phyloP scores from a whole-genome alignment of 805 yeast genomes.

The Saturnispora saitoi region DNA sequence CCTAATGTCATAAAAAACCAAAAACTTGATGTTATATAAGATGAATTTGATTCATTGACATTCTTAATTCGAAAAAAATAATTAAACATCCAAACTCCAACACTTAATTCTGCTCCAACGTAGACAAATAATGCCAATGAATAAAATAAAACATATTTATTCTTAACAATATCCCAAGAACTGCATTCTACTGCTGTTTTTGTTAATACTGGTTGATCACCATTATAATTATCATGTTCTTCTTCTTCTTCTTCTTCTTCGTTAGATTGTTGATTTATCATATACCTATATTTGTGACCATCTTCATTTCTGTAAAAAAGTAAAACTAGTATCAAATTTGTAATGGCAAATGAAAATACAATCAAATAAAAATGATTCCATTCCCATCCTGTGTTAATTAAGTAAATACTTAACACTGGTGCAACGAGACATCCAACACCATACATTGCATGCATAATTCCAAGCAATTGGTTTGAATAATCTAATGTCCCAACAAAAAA shows the following conservation, averaged over 20 bases:
- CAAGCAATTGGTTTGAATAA: constrained; percentile 42
- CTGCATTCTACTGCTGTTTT: constrained; percentile 9
- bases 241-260: constrained; percentile 16
- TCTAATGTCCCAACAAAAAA: constrained; percentile 41
- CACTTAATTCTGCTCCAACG: constrained; percentile 44
- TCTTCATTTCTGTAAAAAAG: constrained; percentile 36
- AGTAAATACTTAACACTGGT: constrained; percentile 36
- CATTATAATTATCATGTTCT: not conserved
- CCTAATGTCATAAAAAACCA: constrained; percentile 47
- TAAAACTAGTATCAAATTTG: constrained; percentile 21
- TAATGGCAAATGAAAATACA: constrained; percentile 24
- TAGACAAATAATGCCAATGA: constrained; percentile 37
- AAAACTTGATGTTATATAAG: constrained; percentile 41
- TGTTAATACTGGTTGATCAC: too few species aligned
- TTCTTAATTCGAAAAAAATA: constrained; percentile 35
- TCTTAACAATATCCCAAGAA: constrained; percentile 22
- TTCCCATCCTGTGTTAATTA: constrained; percentile 30
- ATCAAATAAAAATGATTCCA: constrained; percentile 42
- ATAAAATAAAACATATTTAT: constrained; percentile 33
- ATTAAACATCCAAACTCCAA: constrained; percentile 47
- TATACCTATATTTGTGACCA: constrained; percentile 34
- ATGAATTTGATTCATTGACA: constrained; percentile 30
- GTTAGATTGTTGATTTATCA: too few species aligned
- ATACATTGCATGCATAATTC: constrained; percentile 43
- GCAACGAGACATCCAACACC: constrained; percentile 47